These are phyloP conservation scores for Penicillium sclerotigenum DNA, from an alignment of 2,329 filamentous ascomycete species.

Conservation along the genomic window DNA sequence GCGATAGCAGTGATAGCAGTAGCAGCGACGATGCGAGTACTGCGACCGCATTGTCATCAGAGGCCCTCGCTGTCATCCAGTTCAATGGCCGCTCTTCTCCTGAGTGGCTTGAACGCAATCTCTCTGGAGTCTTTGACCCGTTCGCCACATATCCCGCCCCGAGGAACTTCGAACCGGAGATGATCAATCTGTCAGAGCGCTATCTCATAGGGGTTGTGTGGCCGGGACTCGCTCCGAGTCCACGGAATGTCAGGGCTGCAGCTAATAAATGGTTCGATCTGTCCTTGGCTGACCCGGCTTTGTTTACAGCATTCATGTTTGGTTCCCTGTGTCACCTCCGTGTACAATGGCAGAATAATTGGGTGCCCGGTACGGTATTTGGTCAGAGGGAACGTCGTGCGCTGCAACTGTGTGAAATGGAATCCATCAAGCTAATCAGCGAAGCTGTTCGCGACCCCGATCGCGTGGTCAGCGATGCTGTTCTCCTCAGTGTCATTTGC, in stretches of 20 bases:
- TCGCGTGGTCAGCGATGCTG: conserved; percentile 34
- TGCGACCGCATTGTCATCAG: neutral
- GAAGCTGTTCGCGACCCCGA: conserved; percentile 31
- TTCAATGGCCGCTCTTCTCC: conserved; percentile 12
- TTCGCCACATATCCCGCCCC: conserved; percentile 29
- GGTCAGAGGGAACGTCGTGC: conserved; percentile 23
- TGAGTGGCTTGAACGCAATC: conserved; percentile 21
- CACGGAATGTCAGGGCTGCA: neutral
- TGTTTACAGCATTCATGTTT: conserved; percentile 34
- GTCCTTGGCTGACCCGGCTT: conserved; percentile 26
- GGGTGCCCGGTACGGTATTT: conserved; percentile 21
- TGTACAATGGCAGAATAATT: conserved; percentile 29
- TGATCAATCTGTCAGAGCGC: conserved; percentile 23
- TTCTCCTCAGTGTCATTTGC: conserved; percentile 37
- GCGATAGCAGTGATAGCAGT: conserved; percentile 21
- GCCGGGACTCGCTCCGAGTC: conserved; percentile 27
- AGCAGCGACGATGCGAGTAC: conserved; percentile 8
- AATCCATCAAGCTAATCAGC: conserved; percentile 38
- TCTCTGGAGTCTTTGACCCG: conserved; percentile 27
- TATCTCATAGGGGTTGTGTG: conserved; percentile 28
- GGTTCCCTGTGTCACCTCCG: conserved; percentile 34
- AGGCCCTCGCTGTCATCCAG: neutral
- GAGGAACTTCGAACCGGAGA: conserved; percentile 18
- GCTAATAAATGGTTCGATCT: conserved; percentile 30
- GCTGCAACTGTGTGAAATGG: conserved; percentile 28